Conservation (phyloP, 140 eudicot genomes). For the Cichorium intybus region DNA sequence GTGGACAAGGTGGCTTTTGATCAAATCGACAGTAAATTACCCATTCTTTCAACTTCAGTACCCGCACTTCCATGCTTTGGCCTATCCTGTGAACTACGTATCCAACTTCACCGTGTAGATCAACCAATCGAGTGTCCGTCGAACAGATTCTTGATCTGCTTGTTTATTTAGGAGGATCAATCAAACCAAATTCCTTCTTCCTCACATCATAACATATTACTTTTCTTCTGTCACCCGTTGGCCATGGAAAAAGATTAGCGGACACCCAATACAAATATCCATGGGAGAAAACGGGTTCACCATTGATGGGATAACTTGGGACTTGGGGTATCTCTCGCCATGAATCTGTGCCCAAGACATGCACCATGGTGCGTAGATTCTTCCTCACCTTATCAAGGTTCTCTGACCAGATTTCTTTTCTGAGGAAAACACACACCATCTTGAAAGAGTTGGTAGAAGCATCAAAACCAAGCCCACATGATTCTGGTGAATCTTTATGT, state of each 20-base stretch:
- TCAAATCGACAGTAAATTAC: neutral
- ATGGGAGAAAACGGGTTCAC: neutral
- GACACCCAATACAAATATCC: neutral
- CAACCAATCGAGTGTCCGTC: neutral
- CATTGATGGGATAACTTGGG: neutral
- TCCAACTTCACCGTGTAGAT: slow-evolving; percentile 1
- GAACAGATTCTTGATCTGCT: neutral
- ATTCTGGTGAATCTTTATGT: neutral
- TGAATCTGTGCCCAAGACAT: neutral
- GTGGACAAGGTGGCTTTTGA: neutral
- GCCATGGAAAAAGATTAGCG: too few relatives aligned
- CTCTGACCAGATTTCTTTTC: too few relatives aligned
- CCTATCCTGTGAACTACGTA: too few relatives aligned
- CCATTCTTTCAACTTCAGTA: neutral
- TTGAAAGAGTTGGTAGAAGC: neutral
- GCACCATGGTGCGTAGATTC: neutral
- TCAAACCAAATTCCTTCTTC: neutral
- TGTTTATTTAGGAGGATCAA: neutral
- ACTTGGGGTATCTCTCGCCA: slow-evolving; percentile 3
- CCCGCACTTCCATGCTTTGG: neutral
- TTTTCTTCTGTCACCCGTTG: neutral
- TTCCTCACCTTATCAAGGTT: neutral
- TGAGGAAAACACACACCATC: slow-evolving; percentile 1
- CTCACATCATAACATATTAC: neutral
- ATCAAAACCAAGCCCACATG: slow-evolving; percentile 13